Evolutionary conservation across 2,329 filamentous ascomycete genomes (phyloP).

Genomic region (Teratosphaeria pseudoeucalypti): DNA sequence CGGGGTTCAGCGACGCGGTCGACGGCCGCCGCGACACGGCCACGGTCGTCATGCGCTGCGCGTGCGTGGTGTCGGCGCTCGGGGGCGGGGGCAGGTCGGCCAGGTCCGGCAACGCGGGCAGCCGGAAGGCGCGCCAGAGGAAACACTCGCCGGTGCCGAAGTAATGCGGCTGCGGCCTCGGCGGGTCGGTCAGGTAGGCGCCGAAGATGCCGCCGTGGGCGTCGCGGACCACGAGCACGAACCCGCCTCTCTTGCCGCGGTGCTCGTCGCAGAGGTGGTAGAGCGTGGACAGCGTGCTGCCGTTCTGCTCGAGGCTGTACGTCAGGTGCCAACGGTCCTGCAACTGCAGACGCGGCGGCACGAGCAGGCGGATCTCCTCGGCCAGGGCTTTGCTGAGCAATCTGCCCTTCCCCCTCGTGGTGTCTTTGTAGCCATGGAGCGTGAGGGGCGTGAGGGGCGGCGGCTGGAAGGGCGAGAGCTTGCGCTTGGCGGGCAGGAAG

Average conservation of each 20-base stretch:
- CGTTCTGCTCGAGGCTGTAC: conserved; percentile 87
- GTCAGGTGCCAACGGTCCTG: conserved; percentile 75
- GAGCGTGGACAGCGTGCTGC: conserved; percentile 74
- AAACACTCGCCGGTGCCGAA: conserved; percentile 97
- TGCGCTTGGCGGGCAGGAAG: conserved; percentile 49
- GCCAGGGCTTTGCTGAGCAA: conserved; percentile 65
- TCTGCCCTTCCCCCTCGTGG: conserved; percentile 49
- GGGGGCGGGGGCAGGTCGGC: conserved; percentile 59
- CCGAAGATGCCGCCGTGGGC: conserved; percentile 71
- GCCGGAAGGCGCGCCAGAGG: conserved; percentile 65
- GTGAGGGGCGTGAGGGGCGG: conserved; percentile 76
- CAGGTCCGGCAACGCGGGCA: conserved; percentile 46
- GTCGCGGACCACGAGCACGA: conserved; percentile 80
- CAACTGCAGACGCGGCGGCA: conserved; percentile 79
- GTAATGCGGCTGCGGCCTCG: conserved; percentile 71
- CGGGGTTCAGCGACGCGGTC: conserved; percentile 15
- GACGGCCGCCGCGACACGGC: conserved; percentile 18
- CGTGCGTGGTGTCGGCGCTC: conserved; percentile 52
- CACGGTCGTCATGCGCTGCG: conserved; percentile 52
- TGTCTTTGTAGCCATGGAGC: conserved; percentile 54
- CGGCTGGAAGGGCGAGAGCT: conserved; percentile 70
- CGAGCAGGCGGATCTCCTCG: conserved; percentile 82
- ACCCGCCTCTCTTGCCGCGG: conserved; percentile 60
- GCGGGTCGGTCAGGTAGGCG: conserved; percentile 84
- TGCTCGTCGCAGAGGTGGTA: conserved; percentile 68